Evolutionary conservation across 2,329 filamentous ascomycete genomes (phyloP), one percentile per base, ranked within the genome.

Genomic region (Trichoderma aggressivum): DNA sequence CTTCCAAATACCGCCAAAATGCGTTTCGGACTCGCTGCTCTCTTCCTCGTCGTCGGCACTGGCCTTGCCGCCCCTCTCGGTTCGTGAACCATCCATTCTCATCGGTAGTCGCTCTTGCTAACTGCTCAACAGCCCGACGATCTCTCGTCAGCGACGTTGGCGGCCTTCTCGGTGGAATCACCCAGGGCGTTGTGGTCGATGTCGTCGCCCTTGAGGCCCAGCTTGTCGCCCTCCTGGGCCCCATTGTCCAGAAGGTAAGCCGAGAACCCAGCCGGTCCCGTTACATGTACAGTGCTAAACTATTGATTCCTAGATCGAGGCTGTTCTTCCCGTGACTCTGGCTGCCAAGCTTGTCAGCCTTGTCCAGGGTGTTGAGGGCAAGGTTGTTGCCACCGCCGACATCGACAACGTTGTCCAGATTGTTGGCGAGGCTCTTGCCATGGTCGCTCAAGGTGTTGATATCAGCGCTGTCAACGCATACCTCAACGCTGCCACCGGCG

Each of bases 371-470:
- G 73, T 73, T 36, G 62, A 72, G 30, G 43, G 50, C n/a, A 7
- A 43, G 32, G 47, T 60, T 71, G 30, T 21, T 28, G 66, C 39
- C 24, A 43, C 56, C 1, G 39, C 34, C 26, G 56, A 28, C n/a
- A 16, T 69, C 14, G 62, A 70, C 43, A 72, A 67, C 55, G 34
- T 71, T 39, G 70, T 76, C 50, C 69, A 74, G 56, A 72, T 74
- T 71, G 72, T 76, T 58, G 75, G 75, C 47, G 73, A 76, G 73
- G 75, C 73, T 47, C 59, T 77, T 26, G 73, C 72, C 59, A 74
- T 76, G 72, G 64, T 74, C 14, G 59, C 73, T 59, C 73, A 76
- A 43, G 75, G 75, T 28, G 66, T 75, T 36, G 71, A 74, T 39
- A 58, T 77, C 50, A 53, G 67, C 47, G 71, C 72, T 7, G 74